phyloP scores from a whole-genome alignment of 306 rosid genomes.

The Hippophae rhamnoides region DNA sequence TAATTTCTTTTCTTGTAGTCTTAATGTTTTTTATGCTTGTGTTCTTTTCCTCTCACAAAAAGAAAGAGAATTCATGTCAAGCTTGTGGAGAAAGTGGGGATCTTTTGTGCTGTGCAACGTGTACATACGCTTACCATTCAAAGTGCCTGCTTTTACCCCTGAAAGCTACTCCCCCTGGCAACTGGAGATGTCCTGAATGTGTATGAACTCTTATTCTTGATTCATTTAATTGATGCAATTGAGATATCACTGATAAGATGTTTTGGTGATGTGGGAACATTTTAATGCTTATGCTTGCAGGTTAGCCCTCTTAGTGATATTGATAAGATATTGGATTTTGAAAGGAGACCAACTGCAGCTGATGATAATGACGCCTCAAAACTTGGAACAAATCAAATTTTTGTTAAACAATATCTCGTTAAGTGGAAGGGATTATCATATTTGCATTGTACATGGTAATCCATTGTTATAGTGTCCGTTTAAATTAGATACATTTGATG shows the following conservation, averaged over 20 bases:
- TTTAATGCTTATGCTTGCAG: constrained; percentile 38
- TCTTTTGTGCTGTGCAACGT: constrained; percentile 77
- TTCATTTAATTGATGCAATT: constrained; percentile 10
- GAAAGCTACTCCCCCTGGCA: constrained; percentile 50
- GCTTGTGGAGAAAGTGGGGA: constrained; percentile 75
- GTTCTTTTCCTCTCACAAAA: constrained; percentile 8
- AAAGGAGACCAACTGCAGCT: constrained; percentile 88
- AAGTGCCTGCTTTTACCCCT: constrained; percentile 77
- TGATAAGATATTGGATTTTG: constrained; percentile 85
- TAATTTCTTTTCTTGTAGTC: not conserved
- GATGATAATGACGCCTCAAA: constrained; percentile 61
- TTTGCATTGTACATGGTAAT: constrained; percentile 87
- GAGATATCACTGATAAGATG: constrained; percentile 7
- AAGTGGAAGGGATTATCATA: constrained; percentile 97
- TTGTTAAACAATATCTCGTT: constrained; percentile 93
- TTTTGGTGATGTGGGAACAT: constrained; percentile 14
- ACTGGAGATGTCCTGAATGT: constrained; percentile 98
- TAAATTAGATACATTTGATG: not conserved
- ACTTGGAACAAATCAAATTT: constrained; percentile 66
- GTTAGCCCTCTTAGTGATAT: constrained; percentile 90
- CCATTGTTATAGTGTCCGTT: constrained; percentile 1
- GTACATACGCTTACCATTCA: constrained; percentile 79
- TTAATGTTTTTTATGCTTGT: not conserved
- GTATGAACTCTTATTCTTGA: constrained; percentile 38
- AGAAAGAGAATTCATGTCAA: constrained; percentile 95